These are phyloP conservation scores for Leucocoprinus leucothites DNA, from an alignment of 768 basidiomycete species.

Conservation along the genomic window DNA sequence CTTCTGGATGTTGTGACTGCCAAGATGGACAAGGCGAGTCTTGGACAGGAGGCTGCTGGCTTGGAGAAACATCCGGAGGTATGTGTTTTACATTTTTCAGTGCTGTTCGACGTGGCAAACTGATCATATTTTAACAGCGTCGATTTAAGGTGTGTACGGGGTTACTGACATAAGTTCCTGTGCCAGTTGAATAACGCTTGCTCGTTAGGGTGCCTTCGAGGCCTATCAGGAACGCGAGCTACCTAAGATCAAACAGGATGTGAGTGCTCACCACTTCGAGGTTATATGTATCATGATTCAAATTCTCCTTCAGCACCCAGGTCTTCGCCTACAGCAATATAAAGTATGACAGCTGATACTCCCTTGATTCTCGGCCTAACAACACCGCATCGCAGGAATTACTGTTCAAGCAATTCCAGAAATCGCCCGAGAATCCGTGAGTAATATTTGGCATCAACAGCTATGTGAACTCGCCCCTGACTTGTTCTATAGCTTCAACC, in stretches of 20 bases:
- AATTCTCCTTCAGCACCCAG: slow-evolving; percentile 62
- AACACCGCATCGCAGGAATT: slow-evolving; percentile 53
- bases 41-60: slow-evolving; percentile 82
- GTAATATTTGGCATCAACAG: slow-evolving; percentile 22
- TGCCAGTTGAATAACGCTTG: slow-evolving; percentile 3
- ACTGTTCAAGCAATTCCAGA: slow-evolving; percentile 93
- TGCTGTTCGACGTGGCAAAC: slow-evolving; percentile 6
- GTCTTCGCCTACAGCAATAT: slow-evolving; percentile 88
- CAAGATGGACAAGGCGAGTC: slow-evolving; percentile 89
- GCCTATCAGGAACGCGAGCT: slow-evolving; percentile 87
- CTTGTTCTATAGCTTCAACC: slow-evolving; percentile 67
- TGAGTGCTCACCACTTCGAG: slow-evolving; percentile 21
- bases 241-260: slow-evolving; percentile 73
- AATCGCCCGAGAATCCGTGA: slow-evolving; percentile 93
- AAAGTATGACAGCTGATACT: slow-evolving; percentile 39
- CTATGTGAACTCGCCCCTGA: background rate
- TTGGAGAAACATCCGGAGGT: slow-evolving; percentile 94
- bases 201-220: slow-evolving; percentile 74
- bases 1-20: slow-evolving; percentile 85
- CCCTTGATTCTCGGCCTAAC: slow-evolving; percentile 3
- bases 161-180: background rate
- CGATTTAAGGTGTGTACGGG: slow-evolving; percentile 70
- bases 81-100: slow-evolving; percentile 18
- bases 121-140: slow-evolving; percentile 45
- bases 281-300: background rate